These are phyloP conservation scores for Colletotrichum plurivorum DNA, from an alignment of 2,329 filamentous ascomycete species.

Conservation along the genomic window DNA sequence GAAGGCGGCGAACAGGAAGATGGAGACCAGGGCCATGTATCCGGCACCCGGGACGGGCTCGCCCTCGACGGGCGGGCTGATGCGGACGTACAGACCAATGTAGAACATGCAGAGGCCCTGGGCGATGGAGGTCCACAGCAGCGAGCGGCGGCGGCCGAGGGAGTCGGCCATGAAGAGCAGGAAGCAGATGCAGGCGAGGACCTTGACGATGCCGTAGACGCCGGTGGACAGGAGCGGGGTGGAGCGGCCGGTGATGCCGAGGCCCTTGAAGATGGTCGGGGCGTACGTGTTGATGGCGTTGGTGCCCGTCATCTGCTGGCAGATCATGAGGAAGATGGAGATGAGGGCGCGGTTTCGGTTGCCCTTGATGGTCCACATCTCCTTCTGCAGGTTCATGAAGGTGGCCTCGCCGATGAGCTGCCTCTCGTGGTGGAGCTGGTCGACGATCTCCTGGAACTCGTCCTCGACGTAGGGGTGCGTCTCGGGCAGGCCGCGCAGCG, in stretches of 20 bases:
- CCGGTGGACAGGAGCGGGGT: constrained; percentile 73
- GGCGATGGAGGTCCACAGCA: constrained; percentile 74
- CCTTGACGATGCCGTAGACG: constrained; percentile 75
- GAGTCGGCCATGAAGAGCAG: constrained; percentile 73
- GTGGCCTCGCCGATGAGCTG: constrained; percentile 61
- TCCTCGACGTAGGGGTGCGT: constrained; percentile 69
- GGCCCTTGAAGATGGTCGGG: constrained; percentile 51
- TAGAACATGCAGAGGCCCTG: constrained; percentile 75
- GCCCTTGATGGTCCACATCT: constrained; percentile 70
- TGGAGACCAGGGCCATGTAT: constrained; percentile 75
- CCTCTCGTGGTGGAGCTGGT: constrained; percentile 70
- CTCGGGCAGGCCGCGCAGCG: constrained; percentile 67
- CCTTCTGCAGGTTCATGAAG: constrained; percentile 68
- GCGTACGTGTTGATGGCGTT: constrained; percentile 56
- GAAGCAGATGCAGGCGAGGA: constrained; percentile 70
- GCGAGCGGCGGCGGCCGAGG: constrained; percentile 67
- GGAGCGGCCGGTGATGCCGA: constrained; percentile 59
- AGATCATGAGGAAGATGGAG: constrained; percentile 70
- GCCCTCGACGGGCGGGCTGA: constrained; percentile 65
- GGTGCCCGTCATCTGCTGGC: constrained; percentile 75
- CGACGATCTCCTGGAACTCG: constrained; percentile 69
- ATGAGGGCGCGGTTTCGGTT: constrained; percentile 72
- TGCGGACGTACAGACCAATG: constrained; percentile 75
- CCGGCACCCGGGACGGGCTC: constrained; percentile 69
- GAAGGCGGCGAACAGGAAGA: constrained; percentile 73